These are phyloP conservation scores for Arthrobotrys sinensis DNA, from an alignment of 2,329 filamentous ascomycete species.

Conservation along the genomic window DNA sequence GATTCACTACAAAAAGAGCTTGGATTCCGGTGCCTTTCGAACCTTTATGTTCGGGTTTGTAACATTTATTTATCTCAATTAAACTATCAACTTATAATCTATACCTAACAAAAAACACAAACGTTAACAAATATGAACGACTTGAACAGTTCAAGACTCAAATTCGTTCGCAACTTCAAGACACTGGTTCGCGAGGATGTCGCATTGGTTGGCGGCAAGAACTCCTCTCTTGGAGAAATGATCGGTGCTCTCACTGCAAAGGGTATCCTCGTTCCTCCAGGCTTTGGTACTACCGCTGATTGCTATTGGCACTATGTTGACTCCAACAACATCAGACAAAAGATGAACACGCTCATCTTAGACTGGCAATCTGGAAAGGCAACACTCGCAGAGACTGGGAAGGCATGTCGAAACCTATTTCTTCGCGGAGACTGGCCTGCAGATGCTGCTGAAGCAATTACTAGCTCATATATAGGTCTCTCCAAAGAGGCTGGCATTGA, in stretches of 20 bases:
- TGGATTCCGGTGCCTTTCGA: too few relatives aligned
- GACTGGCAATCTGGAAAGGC: constrained; percentile 65
- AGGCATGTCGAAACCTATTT: constrained; percentile 65
- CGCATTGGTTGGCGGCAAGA: constrained; percentile 67
- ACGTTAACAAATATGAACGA: constrained; percentile 1
- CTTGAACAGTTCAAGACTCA: neutral
- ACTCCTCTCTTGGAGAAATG: constrained; percentile 68
- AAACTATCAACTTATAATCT: neutral
- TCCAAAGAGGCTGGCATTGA: constrained; percentile 60
- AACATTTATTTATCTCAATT: too few relatives aligned
- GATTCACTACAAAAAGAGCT: too few relatives aligned
- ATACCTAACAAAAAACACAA: neutral
- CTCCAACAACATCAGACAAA: constrained; percentile 65
- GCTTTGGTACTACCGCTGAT: constrained; percentile 67
- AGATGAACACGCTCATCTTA: constrained; percentile 64
- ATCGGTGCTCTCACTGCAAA: constrained; percentile 65
- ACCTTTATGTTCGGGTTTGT: too few relatives aligned
- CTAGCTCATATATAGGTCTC: constrained; percentile 65
- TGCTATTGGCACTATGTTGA: constrained; percentile 67
- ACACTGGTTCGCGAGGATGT: constrained; percentile 64
- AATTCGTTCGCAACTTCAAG: constrained; percentile 62
- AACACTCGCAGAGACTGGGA: constrained; percentile 66
- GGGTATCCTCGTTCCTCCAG: constrained; percentile 66
- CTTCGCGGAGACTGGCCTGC: constrained; percentile 65
- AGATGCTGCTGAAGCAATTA: constrained; percentile 65